These are phyloP conservation scores for Scalesia atractyloides DNA, from an alignment of 129 eudicot species.

Conservation along the genomic window DNA sequence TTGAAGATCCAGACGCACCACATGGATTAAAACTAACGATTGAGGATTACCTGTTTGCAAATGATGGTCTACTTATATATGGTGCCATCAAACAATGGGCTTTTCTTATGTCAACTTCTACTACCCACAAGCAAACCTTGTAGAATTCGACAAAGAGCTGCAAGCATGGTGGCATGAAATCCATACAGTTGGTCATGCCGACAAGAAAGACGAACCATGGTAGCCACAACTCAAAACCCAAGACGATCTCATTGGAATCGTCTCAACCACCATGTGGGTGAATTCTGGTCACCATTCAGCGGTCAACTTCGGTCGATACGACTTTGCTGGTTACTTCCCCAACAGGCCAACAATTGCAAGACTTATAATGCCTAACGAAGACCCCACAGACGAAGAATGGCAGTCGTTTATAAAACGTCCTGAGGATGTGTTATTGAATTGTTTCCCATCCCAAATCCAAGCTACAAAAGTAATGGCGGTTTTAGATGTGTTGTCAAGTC, in stretches of 20 bases:
- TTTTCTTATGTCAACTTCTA: constrained; percentile 22
- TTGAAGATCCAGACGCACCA: constrained; percentile 37
- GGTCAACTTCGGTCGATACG: constrained; percentile 74
- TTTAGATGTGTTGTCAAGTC: constrained; percentile 41
- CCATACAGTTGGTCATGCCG: constrained; percentile 25
- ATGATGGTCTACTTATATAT: constrained; percentile 51
- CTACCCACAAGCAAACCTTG: not conserved
- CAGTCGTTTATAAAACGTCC: constrained; percentile 34
- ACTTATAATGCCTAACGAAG: constrained; percentile 40
- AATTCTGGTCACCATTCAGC: constrained; percentile 78
- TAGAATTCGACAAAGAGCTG: constrained; percentile 28
- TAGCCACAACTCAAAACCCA: constrained; percentile 70
- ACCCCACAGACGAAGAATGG: constrained; percentile 42
- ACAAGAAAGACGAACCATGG: constrained; percentile 46
- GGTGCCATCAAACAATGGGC: constrained; percentile 30
- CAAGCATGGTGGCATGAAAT: constrained; percentile 72
- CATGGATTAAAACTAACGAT: constrained; percentile 41
- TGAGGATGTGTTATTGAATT: constrained; percentile 26
- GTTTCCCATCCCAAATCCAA: constrained; percentile 44
- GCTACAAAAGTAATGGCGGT: constrained; percentile 38
- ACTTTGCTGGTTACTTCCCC: constrained; percentile 48
- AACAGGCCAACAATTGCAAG: constrained; percentile 39
- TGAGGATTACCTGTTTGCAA: constrained; percentile 54
- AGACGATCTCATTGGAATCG: constrained; percentile 44
- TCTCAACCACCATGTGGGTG: constrained; percentile 69